phyloP scores from a whole-genome alignment of 352 stramenopile genomes.

The Globisporangium acanthophoron region DNA sequence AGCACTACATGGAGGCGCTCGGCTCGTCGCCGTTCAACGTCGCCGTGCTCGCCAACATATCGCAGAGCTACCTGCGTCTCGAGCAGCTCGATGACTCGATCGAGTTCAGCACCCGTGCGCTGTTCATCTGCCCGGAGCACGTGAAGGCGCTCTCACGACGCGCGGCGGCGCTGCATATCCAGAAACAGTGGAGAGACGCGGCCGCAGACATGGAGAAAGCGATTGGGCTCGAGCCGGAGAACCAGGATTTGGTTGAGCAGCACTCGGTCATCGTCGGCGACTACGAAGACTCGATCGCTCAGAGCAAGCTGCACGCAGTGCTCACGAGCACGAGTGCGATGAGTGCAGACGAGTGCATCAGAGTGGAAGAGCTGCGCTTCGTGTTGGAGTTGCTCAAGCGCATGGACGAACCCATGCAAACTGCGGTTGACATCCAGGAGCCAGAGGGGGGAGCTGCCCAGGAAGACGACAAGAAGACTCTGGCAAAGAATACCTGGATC shows the following conservation, averaged over 20 bases:
- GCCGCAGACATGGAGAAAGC: slow-evolving; percentile 51
- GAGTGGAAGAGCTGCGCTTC: slow-evolving; percentile 43
- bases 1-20: slow-evolving; percentile 67
- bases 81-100: slow-evolving; percentile 47
- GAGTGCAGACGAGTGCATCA: neutral
- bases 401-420: slow-evolving; percentile 24
- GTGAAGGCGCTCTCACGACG: slow-evolving; percentile 72
- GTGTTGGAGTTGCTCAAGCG: slow-evolving; percentile 36
- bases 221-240: slow-evolving; percentile 34
- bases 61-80: slow-evolving; percentile 51
- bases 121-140: slow-evolving; percentile 49
- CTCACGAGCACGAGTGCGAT: neutral
- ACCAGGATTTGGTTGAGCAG: slow-evolving; percentile 61
- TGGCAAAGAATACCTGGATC: slow-evolving; percentile 18
- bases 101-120: slow-evolving; percentile 62
- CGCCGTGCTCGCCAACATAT: slow-evolving; percentile 64
- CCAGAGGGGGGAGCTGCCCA: neutral
- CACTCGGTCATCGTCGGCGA: slow-evolving; percentile 68
- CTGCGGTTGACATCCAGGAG: slow-evolving; percentile 3
- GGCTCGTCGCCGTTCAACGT: slow-evolving; percentile 48
- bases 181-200: slow-evolving; percentile 42
- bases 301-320: slow-evolving; percentile 23
- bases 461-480: neutral
- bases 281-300: slow-evolving; percentile 47
- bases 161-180: slow-evolving; percentile 40